Conservation (phyloP, 2,329 filamentous ascomycete species). For the Aspergillus pseudoglaucus region DNA sequence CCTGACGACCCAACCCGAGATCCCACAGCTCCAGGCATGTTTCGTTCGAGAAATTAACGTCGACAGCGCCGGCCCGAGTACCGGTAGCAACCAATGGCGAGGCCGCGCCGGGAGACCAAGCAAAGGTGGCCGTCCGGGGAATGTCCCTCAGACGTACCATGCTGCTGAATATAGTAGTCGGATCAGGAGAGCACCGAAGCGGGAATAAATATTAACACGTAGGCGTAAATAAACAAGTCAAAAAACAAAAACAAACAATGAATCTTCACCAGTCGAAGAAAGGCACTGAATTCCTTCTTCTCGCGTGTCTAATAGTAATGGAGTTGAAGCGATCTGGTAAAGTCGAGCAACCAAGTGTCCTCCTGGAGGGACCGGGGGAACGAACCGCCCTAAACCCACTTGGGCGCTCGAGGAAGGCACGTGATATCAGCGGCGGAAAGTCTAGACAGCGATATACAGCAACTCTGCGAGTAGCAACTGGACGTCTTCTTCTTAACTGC, state of each 20-base stretch:
- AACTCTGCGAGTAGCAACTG: no score
- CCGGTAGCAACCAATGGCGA: conserved; percentile 84
- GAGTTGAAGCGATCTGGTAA: conserved; percentile 8
- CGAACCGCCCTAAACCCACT: conserved; percentile 23
- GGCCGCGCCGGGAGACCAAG: conserved; percentile 79
- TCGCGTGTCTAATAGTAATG: conserved; percentile 24
- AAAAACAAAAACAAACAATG: neutral
- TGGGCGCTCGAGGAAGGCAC: conserved; percentile 18
- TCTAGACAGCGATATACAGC: neutral
- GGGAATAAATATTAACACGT: neutral
- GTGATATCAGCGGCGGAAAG: conserved; percentile 27
- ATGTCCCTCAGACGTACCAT: conserved; percentile 98
- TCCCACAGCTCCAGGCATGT: conserved; percentile 97
- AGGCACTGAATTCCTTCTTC: conserved; percentile 22
- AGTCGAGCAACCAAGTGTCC: conserved; percentile 35
- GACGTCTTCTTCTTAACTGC: no score
- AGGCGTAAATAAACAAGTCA: no score
- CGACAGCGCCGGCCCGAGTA: conserved; percentile 88
- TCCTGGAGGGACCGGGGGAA: conserved; percentile 27
- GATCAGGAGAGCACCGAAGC: conserved; percentile 14
- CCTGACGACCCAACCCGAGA: conserved; percentile 69
- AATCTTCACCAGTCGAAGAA: conserved; percentile 9
- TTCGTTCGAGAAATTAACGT: conserved; percentile 95
- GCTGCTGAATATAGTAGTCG: conserved; percentile 24
- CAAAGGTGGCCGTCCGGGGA: conserved; percentile 90